phyloP scores from a whole-genome alignment of 495 filamentous ascomycete species.

The Hypoxylon crocopeplum region DNA sequence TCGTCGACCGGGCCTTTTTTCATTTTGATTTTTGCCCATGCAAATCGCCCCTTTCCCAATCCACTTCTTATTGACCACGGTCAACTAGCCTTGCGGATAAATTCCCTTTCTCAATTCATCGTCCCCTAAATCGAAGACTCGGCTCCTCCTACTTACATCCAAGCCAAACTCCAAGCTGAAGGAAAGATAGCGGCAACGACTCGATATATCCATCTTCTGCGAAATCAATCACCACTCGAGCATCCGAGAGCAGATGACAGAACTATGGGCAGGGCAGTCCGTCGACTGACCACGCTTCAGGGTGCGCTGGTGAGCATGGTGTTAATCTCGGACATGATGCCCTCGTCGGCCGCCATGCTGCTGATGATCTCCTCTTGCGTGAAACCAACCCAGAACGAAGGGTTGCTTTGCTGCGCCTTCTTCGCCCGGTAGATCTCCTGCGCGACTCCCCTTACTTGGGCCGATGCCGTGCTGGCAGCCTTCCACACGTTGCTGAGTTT shows the following conservation, averaged over 20 bases:
- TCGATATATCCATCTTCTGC: neutral
- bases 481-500: slow-evolving; percentile 78
- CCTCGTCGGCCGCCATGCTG: slow-evolving; percentile 59
- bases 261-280: slow-evolving; percentile 2
- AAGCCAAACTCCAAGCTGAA: slow-evolving; percentile 13
- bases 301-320: slow-evolving; percentile 37
- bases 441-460: slow-evolving; percentile 75
- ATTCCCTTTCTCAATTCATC: neutral
- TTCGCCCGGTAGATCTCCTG: slow-evolving; percentile 66
- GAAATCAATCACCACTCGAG: neutral
- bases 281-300: slow-evolving; percentile 14
- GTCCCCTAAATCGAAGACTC: neutral
- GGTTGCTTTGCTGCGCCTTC: slow-evolving; percentile 59
- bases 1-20: neutral
- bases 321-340: slow-evolving; percentile 61
- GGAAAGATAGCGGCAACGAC: neutral
- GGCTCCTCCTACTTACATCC: neutral
- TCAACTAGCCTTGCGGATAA: neutral
- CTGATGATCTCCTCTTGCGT: slow-evolving; percentile 62
- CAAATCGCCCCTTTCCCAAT: neutral
- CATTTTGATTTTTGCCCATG: slow-evolving; percentile 3
- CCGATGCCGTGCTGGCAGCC: slow-evolving; percentile 73
- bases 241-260: neutral
- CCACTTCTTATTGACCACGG: neutral
- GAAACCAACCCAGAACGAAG: slow-evolving; percentile 59